A percentile compares a stretch with the other conserved stretches of the same genome.
Evolutionary conservation across 2,329 filamentous ascomycete species (phyloP).

Genomic region (Geosmithia morbida): DNA sequence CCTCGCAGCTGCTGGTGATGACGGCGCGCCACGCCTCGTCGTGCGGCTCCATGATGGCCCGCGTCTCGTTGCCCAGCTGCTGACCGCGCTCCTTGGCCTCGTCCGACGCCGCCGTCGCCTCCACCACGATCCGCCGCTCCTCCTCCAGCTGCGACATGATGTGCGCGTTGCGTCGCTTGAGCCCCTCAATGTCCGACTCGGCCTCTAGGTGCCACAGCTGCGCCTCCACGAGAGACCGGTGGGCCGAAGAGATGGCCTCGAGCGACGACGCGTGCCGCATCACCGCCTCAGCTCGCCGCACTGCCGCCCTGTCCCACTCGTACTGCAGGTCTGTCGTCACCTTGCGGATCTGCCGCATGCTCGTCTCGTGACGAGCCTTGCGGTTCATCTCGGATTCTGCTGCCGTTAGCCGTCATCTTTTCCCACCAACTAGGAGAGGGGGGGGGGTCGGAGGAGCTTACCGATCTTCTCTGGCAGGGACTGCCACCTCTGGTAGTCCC

Average conservation of each 20-base stretch:
- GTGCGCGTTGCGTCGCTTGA: slow-evolving; percentile 50
- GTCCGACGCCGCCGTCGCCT: slow-evolving; percentile 22
- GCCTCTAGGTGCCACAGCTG: slow-evolving; percentile 67
- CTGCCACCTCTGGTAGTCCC: slow-evolving; percentile 47
- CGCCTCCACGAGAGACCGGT: slow-evolving; percentile 52
- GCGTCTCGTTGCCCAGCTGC: slow-evolving; percentile 14
- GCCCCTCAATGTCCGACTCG: slow-evolving; percentile 57
- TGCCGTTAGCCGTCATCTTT: slow-evolving; percentile 2
- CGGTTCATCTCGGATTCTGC: slow-evolving; percentile 20
- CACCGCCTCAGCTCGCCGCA: slow-evolving; percentile 40
- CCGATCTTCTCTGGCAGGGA: slow-evolving; percentile 59
- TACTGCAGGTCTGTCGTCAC: slow-evolving; percentile 33
- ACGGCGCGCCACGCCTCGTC: slow-evolving; percentile 23
- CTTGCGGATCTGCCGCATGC: slow-evolving; percentile 16
- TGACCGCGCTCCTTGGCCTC: slow-evolving; percentile 13
- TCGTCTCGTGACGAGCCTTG: slow-evolving; percentile 14
- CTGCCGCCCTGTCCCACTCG: slow-evolving; percentile 36
- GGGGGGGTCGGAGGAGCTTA: slow-evolving; percentile 18
- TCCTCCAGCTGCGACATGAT: slow-evolving; percentile 38
- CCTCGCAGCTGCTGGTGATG: slow-evolving; percentile 26
- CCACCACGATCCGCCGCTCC: slow-evolving; percentile 22
- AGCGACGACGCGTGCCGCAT: slow-evolving; percentile 44
- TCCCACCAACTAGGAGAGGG: not conserved
- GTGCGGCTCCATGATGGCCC: slow-evolving; percentile 22
- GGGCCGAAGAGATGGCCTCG: slow-evolving; percentile 43